Evolutionary conservation across 257 asterid species (phyloP).

Genomic region (Gentiana straminea): DNA sequence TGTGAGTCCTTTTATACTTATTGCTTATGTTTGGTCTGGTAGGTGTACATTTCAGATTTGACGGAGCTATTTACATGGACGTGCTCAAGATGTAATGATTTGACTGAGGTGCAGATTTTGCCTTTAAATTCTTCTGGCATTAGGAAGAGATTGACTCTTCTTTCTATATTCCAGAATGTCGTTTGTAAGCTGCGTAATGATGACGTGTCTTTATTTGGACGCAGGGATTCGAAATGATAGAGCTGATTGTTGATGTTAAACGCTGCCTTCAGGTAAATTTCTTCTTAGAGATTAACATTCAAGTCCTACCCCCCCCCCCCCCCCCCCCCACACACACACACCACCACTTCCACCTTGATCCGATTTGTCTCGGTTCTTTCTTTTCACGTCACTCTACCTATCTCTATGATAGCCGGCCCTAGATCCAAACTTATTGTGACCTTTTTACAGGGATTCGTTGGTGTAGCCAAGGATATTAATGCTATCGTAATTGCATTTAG

Average conservation of each 20-base stretch:
- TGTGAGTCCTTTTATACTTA: background rate
- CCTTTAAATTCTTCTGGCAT: constrained; percentile 2
- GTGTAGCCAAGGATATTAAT: constrained; percentile 71
- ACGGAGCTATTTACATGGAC: constrained; percentile 88
- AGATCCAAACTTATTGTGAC: constrained; percentile 3
- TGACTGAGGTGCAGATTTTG: constrained; percentile 45
- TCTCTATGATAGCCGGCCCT: constrained; percentile 6
- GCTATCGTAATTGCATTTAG: constrained; percentile 82
- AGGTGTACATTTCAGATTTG: constrained; percentile 90
- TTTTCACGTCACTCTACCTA: background rate
- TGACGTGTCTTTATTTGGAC: constrained; percentile 9
- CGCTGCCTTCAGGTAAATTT: constrained; percentile 72
- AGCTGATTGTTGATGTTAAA: constrained; percentile 77
- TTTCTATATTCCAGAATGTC: constrained; percentile 5
- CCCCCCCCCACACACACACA: no score
- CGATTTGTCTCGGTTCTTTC: constrained; percentile 1
- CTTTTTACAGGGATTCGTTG: constrained; percentile 75
- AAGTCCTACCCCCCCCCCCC: background rate
- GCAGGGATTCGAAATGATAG: constrained; percentile 93
- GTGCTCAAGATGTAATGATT: constrained; percentile 80
- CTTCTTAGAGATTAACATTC: background rate
- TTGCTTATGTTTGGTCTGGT: constrained; percentile 16
- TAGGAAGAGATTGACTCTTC: background rate
- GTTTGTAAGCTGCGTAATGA: constrained; percentile 14
- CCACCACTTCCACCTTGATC: background rate